A percentile compares a stretch with the other conserved stretches of the same genome.
Evolutionary conservation across 225 moss, liverwort and hornwort genomes (phyloP).

Genomic region (Straminergon stramineum): DNA sequence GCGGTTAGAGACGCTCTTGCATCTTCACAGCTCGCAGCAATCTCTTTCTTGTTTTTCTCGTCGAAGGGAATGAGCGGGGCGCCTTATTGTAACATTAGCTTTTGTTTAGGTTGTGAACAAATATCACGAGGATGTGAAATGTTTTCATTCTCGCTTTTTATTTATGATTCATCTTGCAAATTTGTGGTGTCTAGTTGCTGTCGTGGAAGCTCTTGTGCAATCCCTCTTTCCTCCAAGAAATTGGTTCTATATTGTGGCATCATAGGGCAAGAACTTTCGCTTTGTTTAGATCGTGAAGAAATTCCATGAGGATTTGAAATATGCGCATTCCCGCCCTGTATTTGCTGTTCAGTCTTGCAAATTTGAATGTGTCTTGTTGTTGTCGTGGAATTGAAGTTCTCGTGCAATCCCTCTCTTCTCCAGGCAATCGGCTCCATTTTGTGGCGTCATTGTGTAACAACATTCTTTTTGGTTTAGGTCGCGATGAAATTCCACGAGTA

Average conservation of each 20-base stretch:
- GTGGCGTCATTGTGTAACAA: neutral
- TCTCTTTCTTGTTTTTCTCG: neutral
- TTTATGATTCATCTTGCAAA: neutral
- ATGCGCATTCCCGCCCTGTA: neutral
- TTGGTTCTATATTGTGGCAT: neutral
- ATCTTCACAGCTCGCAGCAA: neutral
- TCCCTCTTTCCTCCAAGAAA: neutral
- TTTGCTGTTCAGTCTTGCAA: neutral
- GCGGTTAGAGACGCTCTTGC: conserved; percentile 13
- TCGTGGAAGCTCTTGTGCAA: neutral
- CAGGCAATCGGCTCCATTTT: neutral
- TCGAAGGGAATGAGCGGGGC: neutral
- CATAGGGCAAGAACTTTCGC: neutral
- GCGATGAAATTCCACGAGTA: neutral
- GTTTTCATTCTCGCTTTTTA: neutral
- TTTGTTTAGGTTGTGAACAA: neutral
- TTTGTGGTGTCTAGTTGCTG: neutral
- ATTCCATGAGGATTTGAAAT: neutral
- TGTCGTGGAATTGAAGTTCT: neutral
- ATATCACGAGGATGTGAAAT: neutral
- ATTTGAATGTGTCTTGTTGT: neutral
- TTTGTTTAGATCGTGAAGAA: neutral
- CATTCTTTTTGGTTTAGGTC: neutral
- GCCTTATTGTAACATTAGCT: neutral
- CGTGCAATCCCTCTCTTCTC: neutral